Conservation (phyloP, 305 asterid species). For the Petunia hybrid region DNA sequence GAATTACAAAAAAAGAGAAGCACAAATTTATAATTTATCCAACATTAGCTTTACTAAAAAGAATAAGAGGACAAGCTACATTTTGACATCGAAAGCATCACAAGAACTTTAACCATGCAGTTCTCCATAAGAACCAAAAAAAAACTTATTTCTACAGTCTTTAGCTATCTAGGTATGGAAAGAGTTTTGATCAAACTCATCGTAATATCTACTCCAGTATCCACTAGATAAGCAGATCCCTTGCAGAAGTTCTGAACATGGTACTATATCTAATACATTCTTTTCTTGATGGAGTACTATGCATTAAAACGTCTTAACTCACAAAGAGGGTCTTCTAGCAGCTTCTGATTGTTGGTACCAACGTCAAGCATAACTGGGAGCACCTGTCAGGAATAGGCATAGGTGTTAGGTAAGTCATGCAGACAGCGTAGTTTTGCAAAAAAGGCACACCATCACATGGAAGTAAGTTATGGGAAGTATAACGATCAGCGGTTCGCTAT, state of each 20-base stretch:
- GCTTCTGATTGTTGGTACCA: conserved; percentile 95
- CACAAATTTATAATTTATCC: too few species aligned
- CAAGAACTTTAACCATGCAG: too few species aligned
- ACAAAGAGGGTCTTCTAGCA: conserved; percentile 94
- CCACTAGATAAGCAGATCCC: too few species aligned
- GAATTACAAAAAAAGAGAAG: too few species aligned
- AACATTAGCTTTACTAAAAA: too few species aligned
- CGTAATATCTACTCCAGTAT: too few species aligned
- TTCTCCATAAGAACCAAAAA: too few species aligned
- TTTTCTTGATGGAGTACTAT: not conserved
- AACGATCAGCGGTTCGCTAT: conserved; percentile 4
- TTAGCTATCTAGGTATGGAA: too few species aligned
- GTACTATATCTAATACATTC: not conserved
- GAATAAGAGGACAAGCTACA: too few species aligned
- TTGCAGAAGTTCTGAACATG: not conserved
- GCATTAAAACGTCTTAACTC: conserved; percentile 55
- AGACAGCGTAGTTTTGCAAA: conserved; percentile 19
- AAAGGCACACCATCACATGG: conserved; percentile 10
- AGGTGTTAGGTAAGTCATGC: conserved; percentile 30
- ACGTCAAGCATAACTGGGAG: conserved; percentile 99
- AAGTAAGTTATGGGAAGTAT: not conserved
- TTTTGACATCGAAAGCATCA: too few species aligned
- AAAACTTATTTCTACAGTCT: too few species aligned
- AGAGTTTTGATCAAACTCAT: too few species aligned
- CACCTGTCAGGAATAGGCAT: conserved; percentile 58